These are phyloP conservation scores for Haplosporangium gracile DNA, from an alignment of 192 early-diverging fungal genomes.

Conservation along the genomic window DNA sequence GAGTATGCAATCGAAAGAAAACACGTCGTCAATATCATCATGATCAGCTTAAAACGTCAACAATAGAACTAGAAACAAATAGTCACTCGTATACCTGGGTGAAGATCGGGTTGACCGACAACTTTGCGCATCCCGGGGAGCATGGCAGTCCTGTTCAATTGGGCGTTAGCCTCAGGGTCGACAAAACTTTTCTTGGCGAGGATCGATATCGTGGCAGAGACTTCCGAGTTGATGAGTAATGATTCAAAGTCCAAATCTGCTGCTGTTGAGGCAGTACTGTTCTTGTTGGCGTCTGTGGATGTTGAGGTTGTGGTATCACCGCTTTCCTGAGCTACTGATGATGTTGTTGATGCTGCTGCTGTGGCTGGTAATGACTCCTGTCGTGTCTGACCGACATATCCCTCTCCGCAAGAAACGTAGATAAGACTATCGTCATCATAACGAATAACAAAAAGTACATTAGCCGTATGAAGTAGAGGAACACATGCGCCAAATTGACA, in stretches of 20 bases:
- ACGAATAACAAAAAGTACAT: neutral
- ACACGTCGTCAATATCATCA: neutral
- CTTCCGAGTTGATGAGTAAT: conserved; percentile 6
- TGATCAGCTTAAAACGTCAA: neutral
- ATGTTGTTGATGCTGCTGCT: neutral
- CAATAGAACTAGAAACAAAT: neutral
- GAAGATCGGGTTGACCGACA: conserved; percentile 69
- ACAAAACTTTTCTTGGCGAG: conserved; percentile 59
- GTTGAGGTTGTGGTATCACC: neutral
- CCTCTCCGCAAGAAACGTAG: conserved; percentile 65
- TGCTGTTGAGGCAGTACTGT: neutral
- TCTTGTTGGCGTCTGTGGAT: neutral
- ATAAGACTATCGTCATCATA: conserved; percentile 32
- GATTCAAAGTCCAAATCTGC: conserved; percentile 5
- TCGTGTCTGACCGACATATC: conserved; percentile 58
- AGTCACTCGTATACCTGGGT: conserved; percentile 50
- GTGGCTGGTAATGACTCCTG: conserved; percentile 12
- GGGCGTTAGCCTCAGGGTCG: conserved; percentile 59
- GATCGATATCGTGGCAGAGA: conserved; percentile 53
- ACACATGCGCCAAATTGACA: neutral
- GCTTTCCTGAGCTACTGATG: neutral
- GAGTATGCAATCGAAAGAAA: neutral
- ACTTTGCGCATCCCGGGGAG: conserved; percentile 62
- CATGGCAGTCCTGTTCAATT: conserved; percentile 60
- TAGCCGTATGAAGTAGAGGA: neutral